phyloP scores from a whole-genome alignment of 805 yeast species.

The Saccharomycopsis sp. region DNA sequence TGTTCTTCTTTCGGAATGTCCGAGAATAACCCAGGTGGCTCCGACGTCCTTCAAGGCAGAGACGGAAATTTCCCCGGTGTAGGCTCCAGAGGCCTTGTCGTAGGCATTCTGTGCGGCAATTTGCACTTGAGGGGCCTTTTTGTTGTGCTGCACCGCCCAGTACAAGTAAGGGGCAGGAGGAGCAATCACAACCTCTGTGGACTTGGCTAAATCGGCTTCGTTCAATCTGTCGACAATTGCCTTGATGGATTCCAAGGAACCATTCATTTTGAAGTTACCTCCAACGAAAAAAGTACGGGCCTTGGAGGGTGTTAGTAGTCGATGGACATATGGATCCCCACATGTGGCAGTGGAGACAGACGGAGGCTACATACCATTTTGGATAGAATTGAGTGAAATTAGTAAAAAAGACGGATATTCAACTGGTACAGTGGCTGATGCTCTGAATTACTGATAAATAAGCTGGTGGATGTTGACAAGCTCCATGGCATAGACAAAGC shows the following conservation, averaged over 20 bases:
- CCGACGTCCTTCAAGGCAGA: conserved; percentile 85
- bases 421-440: background rate
- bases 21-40: conserved; percentile 90
- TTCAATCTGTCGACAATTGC: conserved; percentile 80
- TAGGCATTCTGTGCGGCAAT: conserved; percentile 91
- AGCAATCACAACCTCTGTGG: conserved; percentile 89
- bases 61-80: conserved; percentile 94
- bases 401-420: background rate
- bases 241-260: conserved; percentile 79
- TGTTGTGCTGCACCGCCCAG: conserved; percentile 62
- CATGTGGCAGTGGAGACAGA: background rate
- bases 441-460: background rate
- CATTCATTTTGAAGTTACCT: conserved; percentile 99
- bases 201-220: conserved; percentile 62
- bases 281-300: conserved; percentile 95
- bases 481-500: background rate
- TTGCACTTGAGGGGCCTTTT: conserved; percentile 59
- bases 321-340: background rate
- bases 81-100: conserved; percentile 88
- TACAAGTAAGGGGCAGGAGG: conserved; percentile 94
- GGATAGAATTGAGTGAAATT: background rate
- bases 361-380: conserved; percentile 1
- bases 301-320: conserved; percentile 30
- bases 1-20: conserved; percentile 98
- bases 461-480: background rate